Evolutionary conservation across 495 filamentous ascomycete species (phyloP).

Genomic region (Podospora pseudoanserina): DNA sequence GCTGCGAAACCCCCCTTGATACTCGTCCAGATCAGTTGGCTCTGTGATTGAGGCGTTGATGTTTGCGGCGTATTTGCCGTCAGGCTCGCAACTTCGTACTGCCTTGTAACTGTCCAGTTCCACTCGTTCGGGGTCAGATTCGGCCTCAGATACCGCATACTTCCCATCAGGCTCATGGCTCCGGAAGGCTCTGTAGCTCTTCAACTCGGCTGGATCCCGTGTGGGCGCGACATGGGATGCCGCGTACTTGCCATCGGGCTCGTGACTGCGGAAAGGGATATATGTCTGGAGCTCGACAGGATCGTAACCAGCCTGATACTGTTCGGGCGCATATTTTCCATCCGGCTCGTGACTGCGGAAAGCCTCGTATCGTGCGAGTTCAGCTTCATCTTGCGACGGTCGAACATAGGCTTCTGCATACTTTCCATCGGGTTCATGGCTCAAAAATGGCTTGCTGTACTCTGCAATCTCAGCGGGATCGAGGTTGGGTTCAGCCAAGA

Average conservation of each 20-base stretch:
- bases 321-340: constrained; percentile 28
- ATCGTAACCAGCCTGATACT: not conserved
- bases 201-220: constrained; percentile 11
- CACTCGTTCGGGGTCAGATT: constrained; percentile 11
- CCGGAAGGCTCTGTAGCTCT: constrained; percentile 24
- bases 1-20: constrained; percentile 8
- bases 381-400: constrained; percentile 10
- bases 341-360: constrained; percentile 37
- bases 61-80: constrained; percentile 10
- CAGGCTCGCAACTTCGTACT: constrained; percentile 12
- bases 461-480: not conserved
- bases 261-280: constrained; percentile 30
- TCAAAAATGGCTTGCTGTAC: constrained; percentile 3
- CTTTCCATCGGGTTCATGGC: constrained; percentile 22
- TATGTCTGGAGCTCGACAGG: constrained; percentile 18
- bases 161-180: constrained; percentile 34
- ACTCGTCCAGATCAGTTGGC: constrained; percentile 1
- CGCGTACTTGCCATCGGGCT: constrained; percentile 32
- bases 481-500: not conserved
- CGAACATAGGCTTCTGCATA: constrained; percentile 15
- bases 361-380: constrained; percentile 32
- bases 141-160: constrained; percentile 22
- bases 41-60: not conserved
- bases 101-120: constrained; percentile 31
- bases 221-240: not conserved